These are phyloP conservation scores for Ascoidea asiatica DNA, from an alignment of 805 yeast genomes.

Conservation along the genomic window DNA sequence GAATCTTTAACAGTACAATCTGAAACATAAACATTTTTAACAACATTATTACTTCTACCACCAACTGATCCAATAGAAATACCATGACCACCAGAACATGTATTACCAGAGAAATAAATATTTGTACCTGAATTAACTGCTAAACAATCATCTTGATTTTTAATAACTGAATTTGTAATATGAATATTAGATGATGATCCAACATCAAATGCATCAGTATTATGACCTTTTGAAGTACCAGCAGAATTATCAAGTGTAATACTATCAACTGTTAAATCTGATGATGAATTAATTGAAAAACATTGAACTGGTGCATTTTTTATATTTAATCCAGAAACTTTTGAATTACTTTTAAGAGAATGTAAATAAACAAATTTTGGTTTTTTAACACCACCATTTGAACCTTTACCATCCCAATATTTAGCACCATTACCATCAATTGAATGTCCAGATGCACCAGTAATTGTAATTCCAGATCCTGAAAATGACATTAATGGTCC, in stretches of 20 bases:
- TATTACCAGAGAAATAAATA: constrained; percentile 8
- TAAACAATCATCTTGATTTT: constrained; percentile 12
- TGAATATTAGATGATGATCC: constrained; percentile 5
- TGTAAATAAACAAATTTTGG: constrained; percentile 10
- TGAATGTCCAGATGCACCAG: constrained; percentile 10
- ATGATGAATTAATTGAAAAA: constrained; percentile 5
- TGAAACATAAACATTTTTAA: constrained; percentile 5
- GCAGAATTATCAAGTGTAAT: constrained; percentile 8
- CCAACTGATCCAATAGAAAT: constrained; percentile 13
- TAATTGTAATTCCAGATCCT: constrained; percentile 10
- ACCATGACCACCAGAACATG: constrained; percentile 12
- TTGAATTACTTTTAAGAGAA: constrained; percentile 3
- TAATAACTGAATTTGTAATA: constrained; percentile 6
- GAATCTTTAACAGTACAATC: constrained; percentile 7
- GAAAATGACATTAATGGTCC: constrained; percentile 11
- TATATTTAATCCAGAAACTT: constrained; percentile 8
- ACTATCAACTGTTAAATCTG: constrained; percentile 4
- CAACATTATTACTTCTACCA: constrained; percentile 9
- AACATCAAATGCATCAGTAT: constrained; percentile 12
- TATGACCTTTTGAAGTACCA: constrained; percentile 9
- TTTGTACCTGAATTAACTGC: constrained; percentile 11
- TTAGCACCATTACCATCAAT: constrained; percentile 11
- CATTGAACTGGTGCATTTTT: constrained; percentile 10
- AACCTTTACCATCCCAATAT: constrained; percentile 12
- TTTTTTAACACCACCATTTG: constrained; percentile 9